phyloP scores from a whole-genome alignment of 2,329 filamentous ascomycete species.

The Orbilia oligospora region DNA sequence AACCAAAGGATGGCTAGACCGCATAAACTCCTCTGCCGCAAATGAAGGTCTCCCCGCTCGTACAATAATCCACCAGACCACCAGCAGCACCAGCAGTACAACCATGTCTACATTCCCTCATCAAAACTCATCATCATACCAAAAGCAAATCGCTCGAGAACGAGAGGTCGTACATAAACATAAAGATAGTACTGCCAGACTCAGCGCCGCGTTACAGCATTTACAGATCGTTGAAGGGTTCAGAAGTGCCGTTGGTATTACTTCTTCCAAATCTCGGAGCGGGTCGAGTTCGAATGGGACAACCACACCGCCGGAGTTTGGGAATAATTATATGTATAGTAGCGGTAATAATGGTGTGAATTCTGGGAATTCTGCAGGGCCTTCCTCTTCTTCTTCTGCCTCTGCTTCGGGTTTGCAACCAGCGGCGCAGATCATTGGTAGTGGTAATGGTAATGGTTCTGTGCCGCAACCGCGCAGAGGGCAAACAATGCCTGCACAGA shows the following conservation, averaged over 20 bases:
- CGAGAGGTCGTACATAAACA: slow-evolving; percentile 39
- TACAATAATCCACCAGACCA: neutral
- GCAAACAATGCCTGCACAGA: slow-evolving; percentile 23
- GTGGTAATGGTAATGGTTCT: slow-evolving; percentile 9
- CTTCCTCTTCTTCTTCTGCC: neutral
- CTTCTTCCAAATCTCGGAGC: neutral
- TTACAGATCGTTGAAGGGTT: slow-evolving; percentile 46
- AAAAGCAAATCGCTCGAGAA: slow-evolving; percentile 42
- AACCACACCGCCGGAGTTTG: slow-evolving; percentile 13
- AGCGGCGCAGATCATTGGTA: neutral
- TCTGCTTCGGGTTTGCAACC: neutral
- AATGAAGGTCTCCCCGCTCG: slow-evolving; percentile 22
- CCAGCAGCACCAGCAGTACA: neutral
- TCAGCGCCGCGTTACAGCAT: slow-evolving; percentile 51
- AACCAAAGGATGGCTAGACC: slow-evolving; percentile 46
- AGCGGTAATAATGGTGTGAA: neutral
- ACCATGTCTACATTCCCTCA: slow-evolving; percentile 20
- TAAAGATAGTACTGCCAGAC: slow-evolving; percentile 48
- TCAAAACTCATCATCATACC: slow-evolving; percentile 27
- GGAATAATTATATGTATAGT: slow-evolving; percentile 18
- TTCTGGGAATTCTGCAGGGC: neutral
- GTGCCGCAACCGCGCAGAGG: slow-evolving; percentile 34
- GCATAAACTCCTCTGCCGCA: slow-evolving; percentile 30
- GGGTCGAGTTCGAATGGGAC: slow-evolving; percentile 22
- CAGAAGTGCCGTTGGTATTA: neutral